Evolutionary conservation across 805 yeast genomes (phyloP), one percentile per base, ranked within the genome.

Genomic region (Suhomyces faveliae): DNA sequence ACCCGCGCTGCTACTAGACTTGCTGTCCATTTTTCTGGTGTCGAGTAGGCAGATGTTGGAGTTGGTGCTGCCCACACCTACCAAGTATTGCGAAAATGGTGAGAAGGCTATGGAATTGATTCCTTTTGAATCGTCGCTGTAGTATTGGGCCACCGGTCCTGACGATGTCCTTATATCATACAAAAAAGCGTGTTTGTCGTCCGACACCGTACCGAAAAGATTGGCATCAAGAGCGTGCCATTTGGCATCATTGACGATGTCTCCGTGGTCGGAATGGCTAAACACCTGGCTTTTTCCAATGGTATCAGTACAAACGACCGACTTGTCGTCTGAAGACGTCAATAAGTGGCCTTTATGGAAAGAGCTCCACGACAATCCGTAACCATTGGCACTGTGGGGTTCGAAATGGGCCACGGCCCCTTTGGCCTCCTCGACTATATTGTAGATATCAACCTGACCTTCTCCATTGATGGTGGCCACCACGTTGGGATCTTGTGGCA

Each of bases 241-340:
- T 65, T 83, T 80, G 17, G 82, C 85, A 57, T 87, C 94, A 57
- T 87, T 87, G 11, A 87, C 89, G 29, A 84, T 83, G 53, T 80
- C 84, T 0, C 61, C 55, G 53, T 85, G 89, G 6, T 53, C 47
- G 5, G 50, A 46, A 38, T 60, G 53, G 24, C 52, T 43, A 38
- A 55, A 60, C 3, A 59, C 43, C 4, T 41, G n/a, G 5, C 51
- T 47, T 7, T 33, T 39, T 7, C 41, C 22, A 4, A 45, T 39
- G 3, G 51, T 48, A 55, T 85, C 87, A 78, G 90, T 81, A 2
- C 85, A 54, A 0, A 81, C 87, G 21, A 85, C 72, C 0, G 81
- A 74, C 37, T 72, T 67, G 62, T 87, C 95, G 62, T 87, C 92
- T 0, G 90, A 74, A 0, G 81, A 77, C 2, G 88, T 80, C 27